Conservation (phyloP, 108 stramenopile species). For the Schizochytrium sp. region DNA sequence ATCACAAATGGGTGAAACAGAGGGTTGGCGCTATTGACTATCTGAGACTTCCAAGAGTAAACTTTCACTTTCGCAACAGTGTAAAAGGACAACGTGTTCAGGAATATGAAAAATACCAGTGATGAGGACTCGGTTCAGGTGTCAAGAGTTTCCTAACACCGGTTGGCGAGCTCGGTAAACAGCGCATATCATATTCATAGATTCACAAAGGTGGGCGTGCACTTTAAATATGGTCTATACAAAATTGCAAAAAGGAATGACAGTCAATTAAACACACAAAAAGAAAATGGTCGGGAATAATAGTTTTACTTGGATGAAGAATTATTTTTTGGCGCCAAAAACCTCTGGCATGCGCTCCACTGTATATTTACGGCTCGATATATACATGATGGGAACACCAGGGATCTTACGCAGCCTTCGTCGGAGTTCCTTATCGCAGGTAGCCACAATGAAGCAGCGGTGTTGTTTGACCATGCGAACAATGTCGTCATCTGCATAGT, state of each 20-base stretch:
- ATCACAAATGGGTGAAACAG: no score
- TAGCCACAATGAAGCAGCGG: slow-evolving; percentile 98
- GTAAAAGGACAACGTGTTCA: no score
- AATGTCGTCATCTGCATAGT: slow-evolving; percentile 91
- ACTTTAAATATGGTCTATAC: no score
- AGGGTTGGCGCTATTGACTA: no score
- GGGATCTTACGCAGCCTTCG: slow-evolving; percentile 96
- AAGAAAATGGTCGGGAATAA: not conserved
- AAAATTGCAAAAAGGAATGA: not conserved
- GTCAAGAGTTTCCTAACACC: no score
- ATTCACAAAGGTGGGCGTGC: no score
- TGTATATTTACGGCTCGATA: slow-evolving; percentile 91
- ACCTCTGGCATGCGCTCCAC: slow-evolving; percentile 99
- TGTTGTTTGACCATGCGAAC: slow-evolving; percentile 64
- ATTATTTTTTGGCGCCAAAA: slow-evolving; percentile 10
- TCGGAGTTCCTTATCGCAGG: slow-evolving; percentile 97
- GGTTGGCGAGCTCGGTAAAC: no score
- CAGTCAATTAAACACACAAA: not conserved
- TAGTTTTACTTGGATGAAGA: not conserved
- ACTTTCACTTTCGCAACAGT: no score
- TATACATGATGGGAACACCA: slow-evolving; percentile 99
- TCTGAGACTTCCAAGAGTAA: no score
- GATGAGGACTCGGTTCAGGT: no score
- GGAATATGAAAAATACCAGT: no score
- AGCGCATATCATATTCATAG: no score